phyloP scores from a whole-genome alignment of 2,329 filamentous ascomycete species.

The Cladophialophora psammophila region DNA sequence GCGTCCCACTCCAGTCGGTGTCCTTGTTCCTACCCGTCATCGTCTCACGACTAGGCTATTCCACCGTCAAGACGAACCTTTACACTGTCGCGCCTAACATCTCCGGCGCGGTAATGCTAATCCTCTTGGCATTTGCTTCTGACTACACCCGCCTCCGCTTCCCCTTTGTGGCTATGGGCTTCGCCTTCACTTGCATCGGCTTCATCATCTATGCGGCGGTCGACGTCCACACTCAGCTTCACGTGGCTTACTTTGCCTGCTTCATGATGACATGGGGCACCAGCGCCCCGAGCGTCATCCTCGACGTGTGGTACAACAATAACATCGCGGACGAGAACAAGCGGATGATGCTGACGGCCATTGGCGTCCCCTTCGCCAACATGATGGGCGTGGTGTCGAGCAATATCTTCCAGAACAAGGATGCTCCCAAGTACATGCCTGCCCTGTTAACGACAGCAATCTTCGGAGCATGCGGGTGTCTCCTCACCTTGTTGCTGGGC shows the following conservation, averaged over 20 bases:
- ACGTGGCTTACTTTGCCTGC: conserved; percentile 74
- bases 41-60: conserved; percentile 59
- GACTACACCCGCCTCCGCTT: conserved; percentile 64
- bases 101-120: conserved; percentile 65
- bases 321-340: conserved; percentile 80
- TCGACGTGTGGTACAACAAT: conserved; percentile 80
- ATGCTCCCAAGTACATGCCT: conserved; percentile 71
- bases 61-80: conserved; percentile 72
- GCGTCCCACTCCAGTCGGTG: conserved; percentile 65
- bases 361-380: conserved; percentile 78
- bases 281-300: conserved; percentile 73
- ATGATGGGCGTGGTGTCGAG: conserved; percentile 74
- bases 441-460: conserved; percentile 70
- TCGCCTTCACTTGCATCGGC: conserved; percentile 75
- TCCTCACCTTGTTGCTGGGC: conserved; percentile 64
- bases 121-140: conserved; percentile 20
- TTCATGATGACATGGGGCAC: conserved; percentile 88
- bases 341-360: conserved; percentile 72
- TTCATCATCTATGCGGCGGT: conserved; percentile 81
- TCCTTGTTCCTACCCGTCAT: conserved; percentile 67
- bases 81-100: conserved; percentile 83
- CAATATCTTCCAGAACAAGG: conserved; percentile 72
- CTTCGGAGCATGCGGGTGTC: conserved; percentile 67
- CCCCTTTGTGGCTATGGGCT: conserved; percentile 77
- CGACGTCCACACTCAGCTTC: conserved; percentile 64